These are phyloP conservation scores for Pyrus hybrid DNA, from an alignment of 331 rosid genomes.

Conservation along the genomic window DNA sequence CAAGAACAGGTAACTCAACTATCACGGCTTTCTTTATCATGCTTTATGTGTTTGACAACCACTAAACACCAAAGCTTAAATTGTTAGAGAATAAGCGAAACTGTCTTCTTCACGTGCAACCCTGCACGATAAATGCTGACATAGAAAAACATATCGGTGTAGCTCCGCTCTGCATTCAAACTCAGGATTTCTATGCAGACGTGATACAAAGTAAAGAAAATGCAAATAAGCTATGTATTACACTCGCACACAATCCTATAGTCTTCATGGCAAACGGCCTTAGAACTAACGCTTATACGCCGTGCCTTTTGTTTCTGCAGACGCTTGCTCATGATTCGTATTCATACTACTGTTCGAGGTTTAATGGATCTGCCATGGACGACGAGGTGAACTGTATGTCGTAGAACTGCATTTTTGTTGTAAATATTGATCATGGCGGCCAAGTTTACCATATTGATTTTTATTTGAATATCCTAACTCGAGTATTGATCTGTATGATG, in stretches of 20 bases:
- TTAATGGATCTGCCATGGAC: constrained; percentile 16
- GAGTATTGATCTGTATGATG: neutral
- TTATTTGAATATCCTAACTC: neutral
- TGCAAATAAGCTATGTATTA: no score
- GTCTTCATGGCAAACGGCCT: neutral
- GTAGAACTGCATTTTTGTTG: neutral
- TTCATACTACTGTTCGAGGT: constrained; percentile 27
- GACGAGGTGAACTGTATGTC: neutral
- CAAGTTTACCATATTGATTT: neutral
- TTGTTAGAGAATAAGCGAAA: neutral
- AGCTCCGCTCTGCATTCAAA: no score
- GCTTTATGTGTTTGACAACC: neutral
- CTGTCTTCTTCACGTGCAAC: neutral
- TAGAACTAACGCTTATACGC: neutral
- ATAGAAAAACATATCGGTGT: no score
- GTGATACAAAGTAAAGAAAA: no score
- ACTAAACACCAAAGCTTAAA: neutral
- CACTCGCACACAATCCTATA: neutral
- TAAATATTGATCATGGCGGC: neutral
- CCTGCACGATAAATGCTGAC: neutral
- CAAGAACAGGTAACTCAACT: constrained; percentile 76
- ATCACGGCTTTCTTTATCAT: neutral
- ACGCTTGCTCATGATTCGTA: constrained; percentile 86
- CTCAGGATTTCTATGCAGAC: no score
- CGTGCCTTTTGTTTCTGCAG: constrained; percentile 38